Evolutionary conservation across 371 early-diverging fungal species (phyloP), one percentile per base, ranked within the genome.

Genomic region (Cokeromyces recurvatus): DNA sequence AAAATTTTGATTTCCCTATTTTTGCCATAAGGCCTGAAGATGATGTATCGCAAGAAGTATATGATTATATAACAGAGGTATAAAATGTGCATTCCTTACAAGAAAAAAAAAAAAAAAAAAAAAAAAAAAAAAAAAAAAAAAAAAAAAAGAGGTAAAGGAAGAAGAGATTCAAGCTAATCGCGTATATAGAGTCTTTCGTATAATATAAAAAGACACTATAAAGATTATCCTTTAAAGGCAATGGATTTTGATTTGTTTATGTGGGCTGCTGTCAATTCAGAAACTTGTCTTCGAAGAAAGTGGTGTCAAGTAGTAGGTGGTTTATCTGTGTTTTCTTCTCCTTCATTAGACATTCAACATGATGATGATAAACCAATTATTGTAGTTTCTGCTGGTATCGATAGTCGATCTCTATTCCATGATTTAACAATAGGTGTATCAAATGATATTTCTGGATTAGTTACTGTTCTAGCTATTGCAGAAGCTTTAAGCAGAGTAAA

Each of bases 241-340:
- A 63, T 86, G 15, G 80, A 88, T 55, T 83, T 90, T 38, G 68
- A 84, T 34, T 67, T 79, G 15, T 77, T 83, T 44, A 88, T 88
- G 89, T 85, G 74, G 68, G 84, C 79, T 1, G 84, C 85, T n/a
- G 62, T 75, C 21, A 71, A 86, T 66, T 61, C 85, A 16, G 70
- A 59, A 23, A 77, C 85, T 2, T 89, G 90, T 55, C 64, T 89
- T 3, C 66, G 86, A 46, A 70, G 86, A 69, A 84, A 79, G 15
- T 78, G 76, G 72, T 91, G 92, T 59, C 51, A 74, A n/a, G 81
- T 79, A 2, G 66, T 89, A 6, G 90, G 90, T 3, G 86, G 85
- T 3, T 55, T 74, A 7, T 84, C 86, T 2, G 82, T 87, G 2
- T 91, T 82, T 74, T 73, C 87, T 2, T 79, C 86, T 0, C 80